Percentiles rank a stretch among this genome's conserved stretches.
Conservation (phyloP, 257 asterid species). For the Capsicum pubescens region DNA sequence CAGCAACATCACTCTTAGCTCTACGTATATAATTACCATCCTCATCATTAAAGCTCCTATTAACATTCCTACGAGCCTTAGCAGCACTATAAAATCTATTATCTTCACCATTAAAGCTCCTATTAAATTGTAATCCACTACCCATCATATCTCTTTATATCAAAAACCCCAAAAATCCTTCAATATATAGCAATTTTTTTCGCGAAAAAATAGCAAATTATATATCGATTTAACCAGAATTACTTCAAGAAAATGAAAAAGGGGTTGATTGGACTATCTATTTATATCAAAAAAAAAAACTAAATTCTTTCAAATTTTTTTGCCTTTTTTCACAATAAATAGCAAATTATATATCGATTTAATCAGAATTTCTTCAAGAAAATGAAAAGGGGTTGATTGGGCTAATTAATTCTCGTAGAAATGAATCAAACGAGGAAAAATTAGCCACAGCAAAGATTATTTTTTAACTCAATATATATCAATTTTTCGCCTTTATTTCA, state of each 20-base stretch:
- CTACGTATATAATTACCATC: slow-evolving; percentile 42
- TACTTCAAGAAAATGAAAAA: too few relatives aligned
- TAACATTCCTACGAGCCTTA: slow-evolving; percentile 64
- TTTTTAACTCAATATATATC: slow-evolving; percentile 34
- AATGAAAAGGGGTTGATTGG: not conserved
- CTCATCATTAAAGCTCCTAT: slow-evolving; percentile 26
- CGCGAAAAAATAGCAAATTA: too few relatives aligned
- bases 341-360: not conserved
- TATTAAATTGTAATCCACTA: slow-evolving; percentile 81
- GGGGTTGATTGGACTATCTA: too few relatives aligned
- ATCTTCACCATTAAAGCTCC: slow-evolving; percentile 84
- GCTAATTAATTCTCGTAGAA: slow-evolving; percentile 26
- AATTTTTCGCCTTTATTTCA: not conserved
- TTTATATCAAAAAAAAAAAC: too few relatives aligned
- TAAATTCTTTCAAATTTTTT: slow-evolving; percentile 16
- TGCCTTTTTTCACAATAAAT: not conserved
- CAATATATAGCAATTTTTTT: not conserved
- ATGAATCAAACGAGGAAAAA: slow-evolving; percentile 5
- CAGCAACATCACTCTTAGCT: slow-evolving; percentile 73
- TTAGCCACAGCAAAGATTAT: not conserved
- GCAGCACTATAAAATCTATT: slow-evolving; percentile 82
- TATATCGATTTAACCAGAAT: too few relatives aligned
- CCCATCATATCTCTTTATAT: slow-evolving; percentile 65
- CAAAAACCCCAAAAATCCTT: slow-evolving; percentile 42
- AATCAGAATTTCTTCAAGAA: not conserved